phyloP scores from a whole-genome alignment of 2,329 filamentous ascomycete species.

The Arthrobotrys pseudoclavata region DNA sequence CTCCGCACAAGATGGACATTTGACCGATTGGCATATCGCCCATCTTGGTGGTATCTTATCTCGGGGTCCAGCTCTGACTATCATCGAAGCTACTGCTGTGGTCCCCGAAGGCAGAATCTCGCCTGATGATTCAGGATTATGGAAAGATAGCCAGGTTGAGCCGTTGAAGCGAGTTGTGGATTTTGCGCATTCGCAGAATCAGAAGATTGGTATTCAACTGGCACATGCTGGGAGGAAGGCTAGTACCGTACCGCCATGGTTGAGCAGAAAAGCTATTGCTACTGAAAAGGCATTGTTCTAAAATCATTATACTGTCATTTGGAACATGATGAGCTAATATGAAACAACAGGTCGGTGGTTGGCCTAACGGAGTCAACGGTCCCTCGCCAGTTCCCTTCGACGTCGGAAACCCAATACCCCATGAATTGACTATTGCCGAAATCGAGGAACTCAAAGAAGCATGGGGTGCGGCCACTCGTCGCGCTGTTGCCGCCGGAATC shows the following conservation, averaged over 20 bases:
- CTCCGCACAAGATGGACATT: conserved; percentile 77
- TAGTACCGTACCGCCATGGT: conserved; percentile 75
- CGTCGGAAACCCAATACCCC: conserved; percentile 62
- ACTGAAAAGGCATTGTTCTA: conserved; percentile 60
- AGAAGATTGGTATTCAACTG: conserved; percentile 83
- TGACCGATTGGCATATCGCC: conserved; percentile 84
- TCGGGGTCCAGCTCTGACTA: conserved; percentile 79
- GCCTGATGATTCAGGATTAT: conserved; percentile 82
- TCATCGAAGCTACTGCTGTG: conserved; percentile 84
- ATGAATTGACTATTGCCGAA: conserved; percentile 64
- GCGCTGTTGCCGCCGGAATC: conserved; percentile 65
- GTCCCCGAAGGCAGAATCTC: conserved; percentile 83
- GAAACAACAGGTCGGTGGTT: conserved; percentile 68
- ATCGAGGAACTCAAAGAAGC: conserved; percentile 65
- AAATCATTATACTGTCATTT: not conserved
- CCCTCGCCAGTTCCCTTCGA: conserved; percentile 68
- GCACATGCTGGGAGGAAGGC: conserved; percentile 83
- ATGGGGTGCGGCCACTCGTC: conserved; percentile 64
- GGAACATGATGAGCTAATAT: not conserved
- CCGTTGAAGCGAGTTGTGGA: conserved; percentile 79
- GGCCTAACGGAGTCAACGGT: conserved; percentile 72
- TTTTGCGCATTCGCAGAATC: conserved; percentile 82
- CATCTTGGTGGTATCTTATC: conserved; percentile 84
- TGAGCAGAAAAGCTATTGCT: conserved; percentile 72
- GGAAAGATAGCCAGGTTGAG: conserved; percentile 85